These are phyloP conservation scores for Suhomyces kilbournensis DNA, from an alignment of 805 yeast genomes.

Conservation along the genomic window DNA sequence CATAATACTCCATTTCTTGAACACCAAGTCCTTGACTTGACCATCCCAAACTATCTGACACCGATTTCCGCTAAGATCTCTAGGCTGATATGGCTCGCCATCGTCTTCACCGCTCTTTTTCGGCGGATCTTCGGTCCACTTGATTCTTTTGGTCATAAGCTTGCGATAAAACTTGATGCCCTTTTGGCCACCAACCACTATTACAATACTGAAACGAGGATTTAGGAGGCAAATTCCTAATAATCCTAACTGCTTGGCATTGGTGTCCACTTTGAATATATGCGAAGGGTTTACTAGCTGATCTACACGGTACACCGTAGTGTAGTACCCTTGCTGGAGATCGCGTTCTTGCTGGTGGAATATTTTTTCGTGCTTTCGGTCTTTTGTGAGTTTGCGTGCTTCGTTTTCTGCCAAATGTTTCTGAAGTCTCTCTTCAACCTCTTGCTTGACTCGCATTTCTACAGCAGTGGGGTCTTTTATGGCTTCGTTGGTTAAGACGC, in stretches of 20 bases:
- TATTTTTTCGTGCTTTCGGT: slow-evolving; percentile 52
- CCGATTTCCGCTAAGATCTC: slow-evolving; percentile 34
- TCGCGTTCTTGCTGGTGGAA: slow-evolving; percentile 42
- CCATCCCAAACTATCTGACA: slow-evolving; percentile 72
- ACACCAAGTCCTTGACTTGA: slow-evolving; percentile 48
- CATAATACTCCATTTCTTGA: slow-evolving; percentile 69
- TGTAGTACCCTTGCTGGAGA: slow-evolving; percentile 47
- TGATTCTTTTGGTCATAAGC: slow-evolving; percentile 57
- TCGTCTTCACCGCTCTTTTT: slow-evolving; percentile 11
- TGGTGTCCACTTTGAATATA: slow-evolving; percentile 69
- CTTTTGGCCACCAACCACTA: slow-evolving; percentile 73
- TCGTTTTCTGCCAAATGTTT: slow-evolving; percentile 62
- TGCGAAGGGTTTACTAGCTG: slow-evolving; percentile 62
- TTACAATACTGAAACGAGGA: slow-evolving; percentile 50
- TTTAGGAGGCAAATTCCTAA: slow-evolving; percentile 59
- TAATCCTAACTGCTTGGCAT: slow-evolving; percentile 70
- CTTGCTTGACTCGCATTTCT: slow-evolving; percentile 66
- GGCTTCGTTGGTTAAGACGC: slow-evolving; percentile 79
- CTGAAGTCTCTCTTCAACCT: slow-evolving; percentile 59
- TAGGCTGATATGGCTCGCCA: background rate
- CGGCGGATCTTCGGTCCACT: slow-evolving; percentile 58
- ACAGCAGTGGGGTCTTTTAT: slow-evolving; percentile 86
- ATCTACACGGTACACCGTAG: slow-evolving; percentile 58
- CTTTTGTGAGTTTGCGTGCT: slow-evolving; percentile 58
- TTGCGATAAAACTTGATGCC: slow-evolving; percentile 60